Conservation (phyloP, 2,329 filamentous ascomycete genomes). For the Metarhizium guizhouense region DNA sequence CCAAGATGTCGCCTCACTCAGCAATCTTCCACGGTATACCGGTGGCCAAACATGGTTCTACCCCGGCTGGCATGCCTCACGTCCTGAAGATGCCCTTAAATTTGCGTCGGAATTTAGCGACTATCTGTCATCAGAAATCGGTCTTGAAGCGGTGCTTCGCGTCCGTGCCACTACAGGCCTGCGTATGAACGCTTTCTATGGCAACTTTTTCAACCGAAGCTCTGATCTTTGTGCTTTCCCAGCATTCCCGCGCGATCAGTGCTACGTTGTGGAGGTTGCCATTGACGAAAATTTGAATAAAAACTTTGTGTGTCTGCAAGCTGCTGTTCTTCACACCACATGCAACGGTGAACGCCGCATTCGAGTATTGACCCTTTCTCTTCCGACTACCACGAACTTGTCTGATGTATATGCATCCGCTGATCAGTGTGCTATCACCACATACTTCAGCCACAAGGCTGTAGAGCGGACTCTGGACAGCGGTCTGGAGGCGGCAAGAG, state of each 20-base stretch:
- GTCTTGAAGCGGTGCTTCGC: constrained; percentile 87
- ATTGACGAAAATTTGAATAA: constrained; percentile 93
- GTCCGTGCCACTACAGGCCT: constrained; percentile 91
- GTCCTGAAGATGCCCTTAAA: constrained; percentile 93
- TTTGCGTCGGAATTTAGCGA: constrained; percentile 96
- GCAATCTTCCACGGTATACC: constrained; percentile 91
- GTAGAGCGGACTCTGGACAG: constrained; percentile 81
- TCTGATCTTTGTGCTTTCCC: constrained; percentile 97
- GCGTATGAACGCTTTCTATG: constrained; percentile 96
- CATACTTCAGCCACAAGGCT: constrained; percentile 95
- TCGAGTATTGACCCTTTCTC: constrained; percentile 82
- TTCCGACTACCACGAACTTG: constrained; percentile 85
- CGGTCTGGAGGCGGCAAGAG: constrained; percentile 82
- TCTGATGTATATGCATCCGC: constrained; percentile 91
- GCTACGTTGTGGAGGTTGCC: constrained; percentile 94
- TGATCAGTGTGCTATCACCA: constrained; percentile 86
- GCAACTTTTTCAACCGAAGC: constrained; percentile 98
- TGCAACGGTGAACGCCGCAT: constrained; percentile 96
- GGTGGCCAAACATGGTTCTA: constrained; percentile 99
- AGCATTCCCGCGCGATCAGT: constrained; percentile 93
- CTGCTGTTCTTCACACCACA: constrained; percentile 91
- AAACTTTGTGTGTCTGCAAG: constrained; percentile 85
- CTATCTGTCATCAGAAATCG: constrained; percentile 93
- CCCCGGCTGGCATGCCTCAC: constrained; percentile 90
- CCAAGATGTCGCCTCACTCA: constrained; percentile 92